These are phyloP conservation scores for Podila minutissima DNA, from an alignment of 192 early-diverging fungal genomes.

Conservation along the genomic window DNA sequence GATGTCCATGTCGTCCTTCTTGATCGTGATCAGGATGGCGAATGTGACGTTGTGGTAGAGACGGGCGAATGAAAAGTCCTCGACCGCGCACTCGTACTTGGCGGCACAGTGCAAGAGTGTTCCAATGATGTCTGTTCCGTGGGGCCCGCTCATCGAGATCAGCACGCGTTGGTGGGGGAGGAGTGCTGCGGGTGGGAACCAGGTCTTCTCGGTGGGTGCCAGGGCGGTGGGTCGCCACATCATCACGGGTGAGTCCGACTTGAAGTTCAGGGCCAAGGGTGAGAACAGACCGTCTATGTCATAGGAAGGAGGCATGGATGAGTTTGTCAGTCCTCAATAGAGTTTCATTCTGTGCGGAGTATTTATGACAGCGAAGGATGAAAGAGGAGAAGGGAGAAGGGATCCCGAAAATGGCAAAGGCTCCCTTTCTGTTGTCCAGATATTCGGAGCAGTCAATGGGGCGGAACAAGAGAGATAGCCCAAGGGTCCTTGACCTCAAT, in stretches of 20 bases:
- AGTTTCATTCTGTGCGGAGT: neutral
- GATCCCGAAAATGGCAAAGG: no score
- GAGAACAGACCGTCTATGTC: constrained; percentile 26
- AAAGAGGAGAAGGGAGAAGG: no score
- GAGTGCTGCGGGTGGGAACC: constrained; percentile 59
- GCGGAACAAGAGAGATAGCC: neutral
- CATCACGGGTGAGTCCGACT: constrained; percentile 35
- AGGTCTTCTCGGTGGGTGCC: constrained; percentile 43
- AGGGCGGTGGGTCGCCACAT: constrained; percentile 31
- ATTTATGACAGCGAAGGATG: neutral
- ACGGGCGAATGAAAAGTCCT: constrained; percentile 89
- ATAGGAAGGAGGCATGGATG: neutral
- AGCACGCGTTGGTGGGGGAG: constrained; percentile 80
- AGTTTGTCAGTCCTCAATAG: neutral
- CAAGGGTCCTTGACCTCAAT: neutral
- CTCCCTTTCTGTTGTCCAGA: no score
- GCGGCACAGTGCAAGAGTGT: constrained; percentile 80
- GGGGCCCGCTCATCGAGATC: constrained; percentile 84
- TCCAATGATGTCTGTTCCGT: constrained; percentile 93
- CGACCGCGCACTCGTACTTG: constrained; percentile 78
- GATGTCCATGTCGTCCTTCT: constrained; percentile 77
- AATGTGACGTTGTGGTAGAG: constrained; percentile 96
- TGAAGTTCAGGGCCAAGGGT: constrained; percentile 36
- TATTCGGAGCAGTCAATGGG: neutral
- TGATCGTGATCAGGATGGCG: constrained; percentile 83